A percentile compares a stretch with the other conserved stretches of the same genome.
Conservation (phyloP, 441 rosid species). For the Manihot esculenta region DNA sequence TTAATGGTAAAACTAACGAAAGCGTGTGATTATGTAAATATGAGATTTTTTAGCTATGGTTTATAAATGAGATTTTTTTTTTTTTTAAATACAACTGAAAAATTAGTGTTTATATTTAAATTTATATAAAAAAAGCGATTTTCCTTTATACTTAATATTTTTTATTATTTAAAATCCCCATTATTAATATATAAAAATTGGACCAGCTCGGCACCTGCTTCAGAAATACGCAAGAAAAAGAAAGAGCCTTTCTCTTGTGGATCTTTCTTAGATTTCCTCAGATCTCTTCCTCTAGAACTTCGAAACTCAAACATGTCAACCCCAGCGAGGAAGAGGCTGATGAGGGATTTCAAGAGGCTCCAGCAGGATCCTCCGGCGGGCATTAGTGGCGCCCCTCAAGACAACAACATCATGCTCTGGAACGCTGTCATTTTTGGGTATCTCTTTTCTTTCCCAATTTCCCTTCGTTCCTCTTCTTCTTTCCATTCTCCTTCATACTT, state of each 20-base stretch:
- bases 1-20: no score
- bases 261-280: slow-evolving; percentile 10
- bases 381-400: slow-evolving; percentile 67
- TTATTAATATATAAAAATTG: no score
- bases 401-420: slow-evolving; percentile 70
- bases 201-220: no score
- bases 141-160: no score
- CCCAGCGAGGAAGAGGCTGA: slow-evolving; percentile 69
- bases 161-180: no score
- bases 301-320: slow-evolving; percentile 39
- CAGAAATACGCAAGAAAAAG: no score
- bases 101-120: no score
- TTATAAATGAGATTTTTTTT: no score
- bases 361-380: slow-evolving; percentile 78
- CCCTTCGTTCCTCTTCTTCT: neutral
- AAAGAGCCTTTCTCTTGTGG: neutral
- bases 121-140: no score
- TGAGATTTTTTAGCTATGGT: no score
- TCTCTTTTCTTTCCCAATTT: neutral
- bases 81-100: no score
- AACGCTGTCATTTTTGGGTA: slow-evolving; percentile 79
- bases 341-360: slow-evolving; percentile 74
- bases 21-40: no score
- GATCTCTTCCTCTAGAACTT: neutral
- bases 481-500: neutral